These are phyloP conservation scores for Neurospora sp. DNA, from an alignment of 495 filamentous ascomycete genomes.

Conservation along the genomic window DNA sequence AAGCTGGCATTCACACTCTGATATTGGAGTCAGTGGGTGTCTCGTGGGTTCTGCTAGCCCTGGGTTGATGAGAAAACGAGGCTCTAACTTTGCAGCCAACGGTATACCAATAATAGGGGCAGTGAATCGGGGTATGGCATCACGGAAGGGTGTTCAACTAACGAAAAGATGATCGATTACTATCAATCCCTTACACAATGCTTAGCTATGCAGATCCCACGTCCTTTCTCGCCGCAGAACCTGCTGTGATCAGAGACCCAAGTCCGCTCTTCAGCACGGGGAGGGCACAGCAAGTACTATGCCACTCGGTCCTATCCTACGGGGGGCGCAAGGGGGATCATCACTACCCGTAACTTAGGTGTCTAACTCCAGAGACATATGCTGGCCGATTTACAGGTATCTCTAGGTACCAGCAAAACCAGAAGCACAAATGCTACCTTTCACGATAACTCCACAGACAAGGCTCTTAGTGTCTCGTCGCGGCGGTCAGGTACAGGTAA, in stretches of 20 bases:
- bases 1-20: not conserved
- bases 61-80: not conserved
- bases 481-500: not conserved
- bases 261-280: not conserved
- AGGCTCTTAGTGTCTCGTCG: not conserved
- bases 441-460: not conserved
- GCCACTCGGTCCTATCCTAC: not conserved
- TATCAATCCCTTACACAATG: not conserved
- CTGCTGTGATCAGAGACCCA: not conserved
- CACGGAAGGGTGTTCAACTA: not conserved
- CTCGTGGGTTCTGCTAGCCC: not conserved
- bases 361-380: not conserved
- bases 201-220: not conserved
- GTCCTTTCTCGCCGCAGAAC: not conserved
- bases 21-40: not conserved
- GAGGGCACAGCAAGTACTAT: not conserved
- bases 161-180: not conserved
- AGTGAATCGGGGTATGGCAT: not conserved
- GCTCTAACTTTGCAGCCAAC: not conserved
- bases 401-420: not conserved
- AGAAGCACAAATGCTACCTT: not conserved
- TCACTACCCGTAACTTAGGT: not conserved
- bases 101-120: not conserved
- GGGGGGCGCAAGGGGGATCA: not conserved
- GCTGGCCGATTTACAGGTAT: not conserved